Conservation (phyloP, 306 rosid genomes). For the Vigna trinervia region DNA sequence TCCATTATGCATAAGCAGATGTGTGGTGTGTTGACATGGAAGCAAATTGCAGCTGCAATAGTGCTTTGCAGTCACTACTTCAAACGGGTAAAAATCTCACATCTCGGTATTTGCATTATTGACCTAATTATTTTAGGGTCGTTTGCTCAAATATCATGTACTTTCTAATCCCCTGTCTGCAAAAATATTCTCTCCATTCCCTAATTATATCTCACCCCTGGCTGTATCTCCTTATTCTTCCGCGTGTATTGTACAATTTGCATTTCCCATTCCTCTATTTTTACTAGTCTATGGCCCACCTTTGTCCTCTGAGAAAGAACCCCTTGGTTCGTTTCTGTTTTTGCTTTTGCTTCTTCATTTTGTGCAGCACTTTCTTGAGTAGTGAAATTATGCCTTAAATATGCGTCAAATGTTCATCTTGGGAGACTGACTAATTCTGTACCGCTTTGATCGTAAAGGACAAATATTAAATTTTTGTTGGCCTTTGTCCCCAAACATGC, state of each 20-base stretch:
- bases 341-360: background rate
- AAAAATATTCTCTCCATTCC: background rate
- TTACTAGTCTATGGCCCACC: too few species aligned
- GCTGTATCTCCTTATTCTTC: background rate
- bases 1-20: background rate
- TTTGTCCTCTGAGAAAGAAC: too few species aligned
- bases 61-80: background rate
- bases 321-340: background rate
- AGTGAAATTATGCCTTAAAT: background rate
- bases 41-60: constrained; percentile 11
- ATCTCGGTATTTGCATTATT: background rate
- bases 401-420: background rate
- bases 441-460: background rate
- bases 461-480: background rate
- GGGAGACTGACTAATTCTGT: background rate
- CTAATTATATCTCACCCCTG: background rate
- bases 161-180: background rate
- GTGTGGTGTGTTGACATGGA: constrained; percentile 5
- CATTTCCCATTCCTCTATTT: too few species aligned
- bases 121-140: background rate
- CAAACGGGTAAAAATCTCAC: background rate
- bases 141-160: background rate
- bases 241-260: background rate
- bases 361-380: background rate
- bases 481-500: background rate